phyloP scores from a whole-genome alignment of 257 asterid genomes.

The Lavandula angustifolia region DNA sequence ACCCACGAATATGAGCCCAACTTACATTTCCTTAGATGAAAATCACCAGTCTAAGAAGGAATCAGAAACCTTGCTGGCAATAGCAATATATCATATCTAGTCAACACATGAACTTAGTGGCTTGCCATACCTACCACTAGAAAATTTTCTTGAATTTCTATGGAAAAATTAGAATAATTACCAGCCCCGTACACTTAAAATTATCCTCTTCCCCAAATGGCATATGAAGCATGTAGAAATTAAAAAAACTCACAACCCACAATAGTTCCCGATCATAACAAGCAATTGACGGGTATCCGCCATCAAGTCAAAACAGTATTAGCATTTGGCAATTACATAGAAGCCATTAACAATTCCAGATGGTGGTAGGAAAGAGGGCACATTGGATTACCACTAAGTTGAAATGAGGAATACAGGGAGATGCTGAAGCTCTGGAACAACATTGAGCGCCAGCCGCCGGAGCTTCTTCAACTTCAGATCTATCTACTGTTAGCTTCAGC shows the following conservation, averaged over 20 bases:
- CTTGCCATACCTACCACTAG: slow-evolving; percentile 17
- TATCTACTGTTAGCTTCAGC: slow-evolving; percentile 32
- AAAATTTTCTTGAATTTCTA: slow-evolving; percentile 22
- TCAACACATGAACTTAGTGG: slow-evolving; percentile 3
- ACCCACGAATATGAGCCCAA: slow-evolving; percentile 21
- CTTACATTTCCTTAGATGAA: slow-evolving; percentile 22
- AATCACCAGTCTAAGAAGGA: slow-evolving; percentile 6
- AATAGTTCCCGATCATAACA: slow-evolving; percentile 22
- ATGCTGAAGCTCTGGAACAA: slow-evolving; percentile 28
- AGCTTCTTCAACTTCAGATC: slow-evolving; percentile 47
- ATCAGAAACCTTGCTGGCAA: background rate
- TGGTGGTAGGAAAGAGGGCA: background rate
- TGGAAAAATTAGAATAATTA: slow-evolving; percentile 6
- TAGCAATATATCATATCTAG: slow-evolving; percentile 10
- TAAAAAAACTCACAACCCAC: slow-evolving; percentile 1
- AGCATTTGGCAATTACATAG: slow-evolving; percentile 20
- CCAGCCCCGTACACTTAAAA: background rate
- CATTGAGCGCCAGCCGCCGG: slow-evolving; percentile 23
- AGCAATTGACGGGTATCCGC: slow-evolving; percentile 15
- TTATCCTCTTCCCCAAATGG: slow-evolving; percentile 2
- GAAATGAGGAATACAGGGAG: slow-evolving; percentile 31
- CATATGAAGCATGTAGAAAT: background rate
- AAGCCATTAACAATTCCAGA: slow-evolving; percentile 8
- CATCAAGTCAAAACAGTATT: slow-evolving; percentile 3
- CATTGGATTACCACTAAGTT: slow-evolving; percentile 31